A percentile compares a stretch with the other conserved stretches of the same genome.
These are phyloP conservation scores for Rhizopogon rudus DNA, from an alignment of 768 basidiomycete genomes.

Conservation along the genomic window DNA sequence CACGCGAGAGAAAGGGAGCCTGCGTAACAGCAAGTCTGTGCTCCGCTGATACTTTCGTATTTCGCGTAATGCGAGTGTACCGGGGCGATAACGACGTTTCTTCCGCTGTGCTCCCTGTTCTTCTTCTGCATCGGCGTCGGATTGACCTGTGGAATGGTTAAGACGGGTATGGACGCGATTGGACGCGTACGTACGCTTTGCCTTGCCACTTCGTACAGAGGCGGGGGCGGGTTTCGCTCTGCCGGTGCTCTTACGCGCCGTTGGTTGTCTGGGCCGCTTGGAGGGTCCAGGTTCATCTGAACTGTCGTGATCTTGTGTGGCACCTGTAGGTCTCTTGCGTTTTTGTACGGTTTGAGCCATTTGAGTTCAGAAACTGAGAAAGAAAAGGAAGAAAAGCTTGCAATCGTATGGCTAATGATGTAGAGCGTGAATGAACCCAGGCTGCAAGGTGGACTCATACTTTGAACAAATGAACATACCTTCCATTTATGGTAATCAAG, in stretches of 20 bases:
- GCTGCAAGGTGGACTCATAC: too few relatives aligned
- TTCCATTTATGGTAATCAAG: neutral
- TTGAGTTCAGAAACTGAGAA: constrained; percentile 3
- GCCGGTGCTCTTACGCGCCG: constrained; percentile 85
- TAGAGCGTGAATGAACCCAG: neutral
- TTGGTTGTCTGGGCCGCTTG: constrained; percentile 49
- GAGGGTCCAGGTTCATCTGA: constrained; percentile 26
- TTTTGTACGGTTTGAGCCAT: constrained; percentile 75
- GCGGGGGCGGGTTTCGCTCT: constrained; percentile 42
- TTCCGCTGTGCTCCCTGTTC: constrained; percentile 23
- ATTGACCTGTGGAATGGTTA: constrained; percentile 14
- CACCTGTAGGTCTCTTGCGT: constrained; percentile 34
- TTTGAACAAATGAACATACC: neutral
- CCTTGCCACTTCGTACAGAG: constrained; percentile 14
- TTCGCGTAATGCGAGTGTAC: constrained; percentile 86
- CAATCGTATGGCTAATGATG: neutral
- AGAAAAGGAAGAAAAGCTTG: neutral
- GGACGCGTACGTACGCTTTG: constrained; percentile 20
- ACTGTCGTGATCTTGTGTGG: constrained; percentile 36
- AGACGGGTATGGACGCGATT: constrained; percentile 2
- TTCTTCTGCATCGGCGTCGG: constrained; percentile 19
- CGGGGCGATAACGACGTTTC: constrained; percentile 79
- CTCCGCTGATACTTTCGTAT: constrained; percentile 94
- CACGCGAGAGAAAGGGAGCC: constrained; percentile 88
- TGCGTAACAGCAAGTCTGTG: constrained; percentile 83